Evolutionary conservation across 352 stramenopile genomes (phyloP).

Genomic region (Halophytophthora polymorphica): DNA sequence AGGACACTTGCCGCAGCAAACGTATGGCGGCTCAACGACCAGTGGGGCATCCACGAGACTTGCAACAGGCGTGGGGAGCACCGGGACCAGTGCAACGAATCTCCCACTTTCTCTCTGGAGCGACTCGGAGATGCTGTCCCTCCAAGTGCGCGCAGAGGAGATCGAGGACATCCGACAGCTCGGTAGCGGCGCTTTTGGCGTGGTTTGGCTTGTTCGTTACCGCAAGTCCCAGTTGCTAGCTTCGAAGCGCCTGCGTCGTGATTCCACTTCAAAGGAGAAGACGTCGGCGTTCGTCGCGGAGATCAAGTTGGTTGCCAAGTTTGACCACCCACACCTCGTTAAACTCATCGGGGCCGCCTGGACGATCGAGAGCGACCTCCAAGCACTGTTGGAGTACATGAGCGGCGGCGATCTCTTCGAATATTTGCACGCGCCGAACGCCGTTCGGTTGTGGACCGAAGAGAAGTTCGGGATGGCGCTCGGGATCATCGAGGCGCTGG

Average conservation of each 20-base stretch:
- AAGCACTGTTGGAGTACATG: conserved; percentile 48
- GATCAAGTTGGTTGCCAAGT: conserved; percentile 41
- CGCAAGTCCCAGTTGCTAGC: conserved; percentile 23
- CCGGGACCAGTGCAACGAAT: conserved; percentile 1
- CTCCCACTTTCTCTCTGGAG: conserved; percentile 25
- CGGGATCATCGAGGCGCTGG: conserved; percentile 34
- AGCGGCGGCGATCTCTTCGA: conserved; percentile 33
- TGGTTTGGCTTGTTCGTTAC: conserved; percentile 27
- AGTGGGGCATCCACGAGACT: conserved; percentile 8
- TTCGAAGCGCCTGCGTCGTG: conserved; percentile 24
- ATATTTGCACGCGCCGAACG: conserved; percentile 10
- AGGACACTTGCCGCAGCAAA: conserved; percentile 9
- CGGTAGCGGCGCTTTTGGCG: conserved; percentile 23
- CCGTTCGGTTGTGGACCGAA: conserved; percentile 11
- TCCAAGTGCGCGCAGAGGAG: conserved; percentile 22
- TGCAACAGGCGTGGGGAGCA: conserved; percentile 3
- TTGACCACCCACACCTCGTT: conserved; percentile 44
- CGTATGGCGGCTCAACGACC: conserved; percentile 9
- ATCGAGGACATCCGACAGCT: conserved; percentile 24
- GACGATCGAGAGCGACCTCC: conserved; percentile 40
- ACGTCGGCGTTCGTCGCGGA: conserved; percentile 36
- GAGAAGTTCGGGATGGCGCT: conserved; percentile 32
- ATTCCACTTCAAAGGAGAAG: conserved; percentile 21
- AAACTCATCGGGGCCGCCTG: conserved; percentile 40
- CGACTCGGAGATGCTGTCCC: conserved; percentile 22